Base-by-base conservation (phyloP, 352 stramenopile species). In the Phytophthora quininea region DNA sequence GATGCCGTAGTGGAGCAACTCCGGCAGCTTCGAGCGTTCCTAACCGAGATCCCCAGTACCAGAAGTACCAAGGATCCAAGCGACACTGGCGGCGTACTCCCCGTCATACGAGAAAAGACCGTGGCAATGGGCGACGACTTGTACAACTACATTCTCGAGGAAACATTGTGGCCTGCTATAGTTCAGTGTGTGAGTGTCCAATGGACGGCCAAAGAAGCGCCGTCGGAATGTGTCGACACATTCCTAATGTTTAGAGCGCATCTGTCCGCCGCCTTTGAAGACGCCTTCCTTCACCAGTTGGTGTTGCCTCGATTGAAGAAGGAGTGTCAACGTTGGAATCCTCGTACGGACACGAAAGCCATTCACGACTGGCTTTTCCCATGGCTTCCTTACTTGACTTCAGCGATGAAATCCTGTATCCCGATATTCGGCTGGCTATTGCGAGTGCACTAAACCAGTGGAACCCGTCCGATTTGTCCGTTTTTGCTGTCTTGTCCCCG, bases 291-390 rank as follows among this genome's bases (percentile, higher is more conserved):
- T 27, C 56, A 73, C 15, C 76, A 89, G 14, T 70, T 93, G 8
- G 75, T 96, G n/a, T 59, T 93, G 4, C 69, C 84, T 50, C 75
- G 86, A 31, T 57, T 96, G 46, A 88, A 87, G 63, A 86, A 88
- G 57, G 83, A 89, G 45, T 94, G 86, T 15, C 73, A 84, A 47
- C 56, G 64, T 37, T 95, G 88, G 82, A 69, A 88, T 31, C 80
- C 77, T 33, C 71, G 77, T 2, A 64, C 55, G 1, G 73, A 93
- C 54, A 65, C 57, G 2, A 75, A 62, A n/a, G 62, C 78, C 9
- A 89, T 96, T 57, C 84, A 95, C 64, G 76, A 90, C 31, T 96
- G 89, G 88, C 59, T 95, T 14, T 52, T 89, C n/a, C 86, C 86
- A 30, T 96, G 89, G 89, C 35, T 69, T 9, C 67, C 64, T 11